phyloP scores from a whole-genome alignment of 345 rosid species.

The Trapa incisa region DNA sequence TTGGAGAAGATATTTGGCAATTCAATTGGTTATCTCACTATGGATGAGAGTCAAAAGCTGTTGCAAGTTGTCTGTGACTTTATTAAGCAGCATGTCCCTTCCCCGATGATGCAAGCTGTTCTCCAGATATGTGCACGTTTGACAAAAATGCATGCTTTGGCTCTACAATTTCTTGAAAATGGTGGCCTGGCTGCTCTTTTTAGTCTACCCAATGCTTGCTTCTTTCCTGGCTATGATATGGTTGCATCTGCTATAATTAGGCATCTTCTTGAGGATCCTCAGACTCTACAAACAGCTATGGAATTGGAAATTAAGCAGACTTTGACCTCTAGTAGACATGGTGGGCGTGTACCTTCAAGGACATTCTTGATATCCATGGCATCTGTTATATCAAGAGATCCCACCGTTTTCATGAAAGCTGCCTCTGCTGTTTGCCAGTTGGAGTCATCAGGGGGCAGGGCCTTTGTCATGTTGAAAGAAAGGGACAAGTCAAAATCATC shows the following conservation, averaged over 20 bases:
- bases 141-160: slow-evolving; percentile 69
- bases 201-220: slow-evolving; percentile 68
- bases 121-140: slow-evolving; percentile 87
- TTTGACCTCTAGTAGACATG: slow-evolving; percentile 57
- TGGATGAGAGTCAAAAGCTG: slow-evolving; percentile 64
- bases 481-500: slow-evolving; percentile 53
- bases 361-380: slow-evolving; percentile 78
- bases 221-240: slow-evolving; percentile 83
- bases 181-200: slow-evolving; percentile 74
- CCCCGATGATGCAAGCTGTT: slow-evolving; percentile 90
- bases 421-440: slow-evolving; percentile 66
- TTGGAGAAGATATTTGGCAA: slow-evolving; percentile 65
- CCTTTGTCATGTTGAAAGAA: slow-evolving; percentile 63
- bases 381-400: slow-evolving; percentile 87
- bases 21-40: slow-evolving; percentile 63
- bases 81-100: slow-evolving; percentile 73
- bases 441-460: slow-evolving; percentile 83
- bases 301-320: slow-evolving; percentile 85
- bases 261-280: slow-evolving; percentile 96
- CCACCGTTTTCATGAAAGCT: slow-evolving; percentile 81
- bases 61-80: slow-evolving; percentile 56
- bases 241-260: slow-evolving; percentile 77
- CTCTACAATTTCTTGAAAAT: slow-evolving; percentile 74
- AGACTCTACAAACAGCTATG: slow-evolving; percentile 91
- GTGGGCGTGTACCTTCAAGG: slow-evolving; percentile 53